Conservation (phyloP, 805 yeast genomes). For the Candida mattraensis region DNA sequence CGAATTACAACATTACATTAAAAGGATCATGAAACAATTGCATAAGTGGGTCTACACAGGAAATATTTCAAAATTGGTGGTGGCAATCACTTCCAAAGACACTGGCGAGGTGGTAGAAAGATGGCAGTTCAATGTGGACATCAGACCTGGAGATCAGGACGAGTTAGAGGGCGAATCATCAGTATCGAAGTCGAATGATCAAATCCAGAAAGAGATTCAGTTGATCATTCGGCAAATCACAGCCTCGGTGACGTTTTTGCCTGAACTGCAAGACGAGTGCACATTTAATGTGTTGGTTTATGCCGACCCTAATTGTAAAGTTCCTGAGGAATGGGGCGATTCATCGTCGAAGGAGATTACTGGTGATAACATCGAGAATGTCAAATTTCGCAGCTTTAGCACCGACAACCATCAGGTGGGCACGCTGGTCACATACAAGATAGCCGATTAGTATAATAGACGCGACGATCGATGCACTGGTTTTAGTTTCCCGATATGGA, state of each 20-base stretch:
- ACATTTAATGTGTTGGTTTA: constrained; percentile 85
- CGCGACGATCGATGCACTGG: constrained; percentile 12
- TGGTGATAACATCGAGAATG: constrained; percentile 59
- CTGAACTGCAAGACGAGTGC: constrained; percentile 60
- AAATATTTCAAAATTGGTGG: constrained; percentile 62
- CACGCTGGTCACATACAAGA: constrained; percentile 63
- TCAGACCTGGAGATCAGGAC: constrained; percentile 17
- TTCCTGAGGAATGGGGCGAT: constrained; percentile 86
- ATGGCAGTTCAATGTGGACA: constrained; percentile 79
- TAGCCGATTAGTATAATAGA: constrained; percentile 18
- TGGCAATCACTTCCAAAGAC: constrained; percentile 71
- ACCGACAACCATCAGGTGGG: constrained; percentile 72
- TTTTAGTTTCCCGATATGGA: neutral
- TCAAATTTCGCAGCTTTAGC: constrained; percentile 64
- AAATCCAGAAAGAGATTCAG: constrained; percentile 75
- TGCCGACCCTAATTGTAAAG: constrained; percentile 64
- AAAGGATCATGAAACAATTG: constrained; percentile 65
- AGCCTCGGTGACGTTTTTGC: constrained; percentile 82
- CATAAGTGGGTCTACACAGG: constrained; percentile 74
- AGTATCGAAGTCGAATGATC: constrained; percentile 38
- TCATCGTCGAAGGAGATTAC: constrained; percentile 53
- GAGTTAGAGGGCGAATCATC: constrained; percentile 13
- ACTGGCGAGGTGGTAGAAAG: constrained; percentile 71
- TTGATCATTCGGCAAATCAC: constrained; percentile 86
- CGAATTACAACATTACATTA: constrained; percentile 70